Evolutionary conservation across 192 early-diverging fungal genomes (phyloP).

Genomic region (Spizellomyces punctatus): DNA sequence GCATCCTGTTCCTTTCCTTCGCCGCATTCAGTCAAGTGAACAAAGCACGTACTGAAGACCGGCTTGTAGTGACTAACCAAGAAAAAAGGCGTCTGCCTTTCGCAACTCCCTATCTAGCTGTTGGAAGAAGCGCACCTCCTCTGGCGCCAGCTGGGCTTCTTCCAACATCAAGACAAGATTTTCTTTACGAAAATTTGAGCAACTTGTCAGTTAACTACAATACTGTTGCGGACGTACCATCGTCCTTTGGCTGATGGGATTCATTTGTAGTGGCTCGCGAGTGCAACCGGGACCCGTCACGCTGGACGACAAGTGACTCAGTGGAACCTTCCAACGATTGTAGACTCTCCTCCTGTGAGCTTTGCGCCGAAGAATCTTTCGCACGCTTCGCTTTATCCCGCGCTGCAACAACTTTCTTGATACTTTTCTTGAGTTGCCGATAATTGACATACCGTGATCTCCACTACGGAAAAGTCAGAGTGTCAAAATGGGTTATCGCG

Average conservation of each 20-base stretch:
- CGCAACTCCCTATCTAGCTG: constrained; percentile 24
- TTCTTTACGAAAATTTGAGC: not conserved
- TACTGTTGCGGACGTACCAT: not conserved
- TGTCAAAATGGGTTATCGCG: not conserved
- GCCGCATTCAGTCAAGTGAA: not conserved
- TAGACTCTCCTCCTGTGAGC: too few species aligned
- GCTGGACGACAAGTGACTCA: not conserved
- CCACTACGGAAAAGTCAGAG: constrained; percentile 9
- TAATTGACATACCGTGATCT: constrained; percentile 39
- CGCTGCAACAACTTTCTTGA: constrained; percentile 28
- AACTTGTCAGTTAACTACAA: not conserved
- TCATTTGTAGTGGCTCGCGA: not conserved
- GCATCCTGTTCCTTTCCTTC: constrained; percentile 23
- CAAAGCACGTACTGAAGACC: too few species aligned
- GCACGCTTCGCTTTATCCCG: not conserved
- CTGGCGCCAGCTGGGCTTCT: constrained; percentile 15
- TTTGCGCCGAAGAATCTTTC: not conserved
- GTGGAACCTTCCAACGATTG: not conserved
- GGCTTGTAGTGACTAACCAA: not conserved
- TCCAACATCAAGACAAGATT: constrained; percentile 16
- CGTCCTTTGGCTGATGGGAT: not conserved
- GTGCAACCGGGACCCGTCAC: not conserved
- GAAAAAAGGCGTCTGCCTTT: constrained; percentile 29
- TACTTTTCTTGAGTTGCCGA: constrained; percentile 34
- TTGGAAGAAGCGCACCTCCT: constrained; percentile 17